Evolutionary conservation across 768 basidiomycete species (phyloP).

Genomic region (Cystobasidium tubakii): DNA sequence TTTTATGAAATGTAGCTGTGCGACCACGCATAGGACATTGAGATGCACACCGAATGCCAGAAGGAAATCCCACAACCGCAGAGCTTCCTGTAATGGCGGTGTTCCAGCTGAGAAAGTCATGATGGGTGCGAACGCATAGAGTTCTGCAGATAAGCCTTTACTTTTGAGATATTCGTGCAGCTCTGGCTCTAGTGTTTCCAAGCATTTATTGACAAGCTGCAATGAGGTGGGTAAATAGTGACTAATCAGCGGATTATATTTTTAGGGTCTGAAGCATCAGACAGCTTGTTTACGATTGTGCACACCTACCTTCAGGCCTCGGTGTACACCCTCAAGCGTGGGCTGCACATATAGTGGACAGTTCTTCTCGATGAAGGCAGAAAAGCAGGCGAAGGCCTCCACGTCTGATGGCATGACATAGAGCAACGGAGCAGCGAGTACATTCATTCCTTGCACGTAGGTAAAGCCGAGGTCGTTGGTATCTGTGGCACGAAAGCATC

Average conservation of each 20-base stretch:
- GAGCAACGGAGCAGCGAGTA: constrained; percentile 92
- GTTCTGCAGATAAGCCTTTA: constrained; percentile 87
- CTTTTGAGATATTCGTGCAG: constrained; percentile 72
- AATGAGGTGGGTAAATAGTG: too few relatives aligned
- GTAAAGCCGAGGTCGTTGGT: constrained; percentile 63
- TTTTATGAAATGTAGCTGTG: constrained; percentile 81
- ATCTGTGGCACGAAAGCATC: not conserved
- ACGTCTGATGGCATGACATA: constrained; percentile 95
- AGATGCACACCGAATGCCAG: constrained; percentile 93
- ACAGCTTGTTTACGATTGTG: not conserved
- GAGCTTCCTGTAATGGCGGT: constrained; percentile 87
- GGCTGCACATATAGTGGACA: constrained; percentile 97
- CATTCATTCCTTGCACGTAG: constrained; percentile 99
- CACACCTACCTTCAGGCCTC: constrained; percentile 72
- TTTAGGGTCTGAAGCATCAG: not conserved
- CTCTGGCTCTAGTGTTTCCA: constrained; percentile 84
- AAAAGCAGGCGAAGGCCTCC: constrained; percentile 97
- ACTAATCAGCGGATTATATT: too few relatives aligned
- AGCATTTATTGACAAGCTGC: constrained; percentile 84
- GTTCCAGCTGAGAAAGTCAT: constrained; percentile 94
- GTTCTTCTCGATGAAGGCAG: constrained; percentile 86
- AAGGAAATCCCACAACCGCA: constrained; percentile 94
- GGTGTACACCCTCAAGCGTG: constrained; percentile 89
- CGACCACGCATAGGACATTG: constrained; percentile 93
- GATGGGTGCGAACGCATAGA: constrained; percentile 95